Base-by-base conservation (phyloP, 2,329 filamentous ascomycete species). In the Xylariaceae sp. region DNA sequence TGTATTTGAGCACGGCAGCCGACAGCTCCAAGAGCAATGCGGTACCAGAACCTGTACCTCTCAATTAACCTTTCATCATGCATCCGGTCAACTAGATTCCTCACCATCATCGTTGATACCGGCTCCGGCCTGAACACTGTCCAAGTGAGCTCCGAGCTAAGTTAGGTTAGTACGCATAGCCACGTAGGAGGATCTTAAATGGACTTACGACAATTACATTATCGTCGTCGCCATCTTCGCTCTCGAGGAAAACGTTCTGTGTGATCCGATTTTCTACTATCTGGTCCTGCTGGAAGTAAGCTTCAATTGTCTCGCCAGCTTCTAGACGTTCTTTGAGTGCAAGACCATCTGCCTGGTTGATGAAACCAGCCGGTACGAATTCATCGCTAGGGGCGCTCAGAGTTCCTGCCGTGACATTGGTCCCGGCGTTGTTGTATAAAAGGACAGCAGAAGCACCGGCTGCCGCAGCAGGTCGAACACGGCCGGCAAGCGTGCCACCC, bases 101-200 rank as follows among this genome's bases (percentile, higher is more conserved):
- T 29, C 50, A 46, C 53, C 53, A 17, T 56, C 53, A 16, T 56
- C 53, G 12, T 56, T 56, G 26, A 56, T 56, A 28, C 53, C 53
- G 23, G 53, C 31, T 14, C 53, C 53, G 12, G 53, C 53, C n/a
- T 56, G 53, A 12, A 56, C 53, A 24, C 53, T 56, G 16, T 56
- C 53, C 3, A 56, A 24, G 26, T 56, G 53, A 11, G 53, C 53
- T 21, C 53, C 53, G 8, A 56, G 47, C 53, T 56, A 41, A 8
- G 5, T 2, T 28, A 23, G 19, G 3, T 56, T 9, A 46, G 47
- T 16, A 41, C 17, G 1, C 3, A 4, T 16, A 29, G 21, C 14
- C 26, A 37, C 6, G 4, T 21, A 3, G 9, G 1, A n/a, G 9
- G 11, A 3, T 6, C 11, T 14, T 16, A 7, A 34, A 7, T 3